These are phyloP conservation scores for Graphilbum fragrans DNA, from an alignment of 2,329 filamentous ascomycete species.

Conservation along the genomic window DNA sequence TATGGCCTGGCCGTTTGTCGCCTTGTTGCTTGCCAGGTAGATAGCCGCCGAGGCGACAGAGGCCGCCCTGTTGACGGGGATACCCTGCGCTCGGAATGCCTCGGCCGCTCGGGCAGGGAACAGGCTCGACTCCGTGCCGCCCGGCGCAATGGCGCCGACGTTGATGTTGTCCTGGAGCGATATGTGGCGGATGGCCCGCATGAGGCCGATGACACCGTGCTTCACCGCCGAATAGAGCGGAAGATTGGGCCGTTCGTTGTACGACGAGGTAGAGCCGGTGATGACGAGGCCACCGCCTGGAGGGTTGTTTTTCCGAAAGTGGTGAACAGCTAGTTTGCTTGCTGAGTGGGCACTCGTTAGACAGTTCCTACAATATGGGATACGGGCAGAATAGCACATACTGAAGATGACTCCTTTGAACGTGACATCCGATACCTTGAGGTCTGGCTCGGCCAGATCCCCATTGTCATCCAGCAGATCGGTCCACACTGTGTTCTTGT, in stretches of 20 bases:
- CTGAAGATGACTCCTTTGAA: too few relatives aligned
- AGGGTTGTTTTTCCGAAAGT: neutral
- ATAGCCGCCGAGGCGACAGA: neutral
- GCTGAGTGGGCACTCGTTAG: neutral
- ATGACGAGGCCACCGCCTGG: neutral
- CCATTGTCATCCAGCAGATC: neutral
- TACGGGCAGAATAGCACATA: too few relatives aligned
- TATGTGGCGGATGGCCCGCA: constrained; percentile 17
- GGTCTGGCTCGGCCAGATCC: neutral
- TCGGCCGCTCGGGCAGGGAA: neutral
- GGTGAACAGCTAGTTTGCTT: neutral
- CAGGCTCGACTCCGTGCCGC: neutral
- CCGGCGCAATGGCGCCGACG: constrained; percentile 18
- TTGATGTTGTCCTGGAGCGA: constrained; percentile 16
- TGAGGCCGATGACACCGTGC: constrained; percentile 19
- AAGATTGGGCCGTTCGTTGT: constrained; percentile 8
- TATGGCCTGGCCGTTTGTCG: neutral
- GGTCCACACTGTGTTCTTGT: constrained; percentile 11
- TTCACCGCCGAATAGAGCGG: constrained; percentile 21
- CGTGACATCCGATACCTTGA: neutral
- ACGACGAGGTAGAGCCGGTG: neutral
- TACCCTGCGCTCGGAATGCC: neutral
- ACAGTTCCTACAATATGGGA: too few relatives aligned
- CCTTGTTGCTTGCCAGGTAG: neutral
- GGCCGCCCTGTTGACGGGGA: neutral